phyloP scores from a whole-genome alignment of 2,329 filamentous ascomycete species.

The Didymella arachidicola region DNA sequence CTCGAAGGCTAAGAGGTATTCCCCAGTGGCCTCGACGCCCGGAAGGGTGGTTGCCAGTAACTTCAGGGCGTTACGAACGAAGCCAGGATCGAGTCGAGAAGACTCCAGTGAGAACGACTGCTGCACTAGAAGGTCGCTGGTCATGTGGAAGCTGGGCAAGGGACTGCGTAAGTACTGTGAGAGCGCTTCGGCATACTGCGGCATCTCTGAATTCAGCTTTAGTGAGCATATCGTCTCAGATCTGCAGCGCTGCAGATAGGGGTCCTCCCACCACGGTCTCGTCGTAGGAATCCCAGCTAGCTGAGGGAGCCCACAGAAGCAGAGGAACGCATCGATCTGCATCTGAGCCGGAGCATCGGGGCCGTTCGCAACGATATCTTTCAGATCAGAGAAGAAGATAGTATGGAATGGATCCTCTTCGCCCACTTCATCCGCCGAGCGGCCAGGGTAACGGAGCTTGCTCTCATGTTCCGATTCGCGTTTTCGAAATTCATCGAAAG shows the following conservation, averaged over 20 bases:
- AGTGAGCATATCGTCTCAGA: background rate
- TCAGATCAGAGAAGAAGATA: constrained; percentile 79
- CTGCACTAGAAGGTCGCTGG: constrained; percentile 37
- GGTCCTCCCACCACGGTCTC: constrained; percentile 55
- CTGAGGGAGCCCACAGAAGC: constrained; percentile 57
- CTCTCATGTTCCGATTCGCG: constrained; percentile 63
- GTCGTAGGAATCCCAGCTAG: background rate
- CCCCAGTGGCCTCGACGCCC: constrained; percentile 62
- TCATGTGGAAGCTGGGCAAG: constrained; percentile 29
- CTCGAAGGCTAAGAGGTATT: constrained; percentile 75
- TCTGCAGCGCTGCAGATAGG: constrained; percentile 23
- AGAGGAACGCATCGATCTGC: constrained; percentile 72
- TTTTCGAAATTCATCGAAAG: constrained; percentile 38
- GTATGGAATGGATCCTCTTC: constrained; percentile 86
- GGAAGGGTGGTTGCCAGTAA: constrained; percentile 59
- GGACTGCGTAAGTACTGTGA: constrained; percentile 9
- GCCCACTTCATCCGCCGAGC: constrained; percentile 75
- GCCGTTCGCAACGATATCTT: constrained; percentile 64
- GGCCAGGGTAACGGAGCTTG: constrained; percentile 69
- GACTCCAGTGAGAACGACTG: constrained; percentile 28
- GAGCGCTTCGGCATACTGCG: background rate
- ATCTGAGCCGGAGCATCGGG: constrained; percentile 51
- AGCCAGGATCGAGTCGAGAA: constrained; percentile 23
- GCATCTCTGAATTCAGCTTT: background rate
- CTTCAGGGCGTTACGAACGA: constrained; percentile 57